These are phyloP conservation scores for Ceratobasidium sp. DNA, from an alignment of 1,284 basidiomycete species.

Conservation along the genomic window DNA sequence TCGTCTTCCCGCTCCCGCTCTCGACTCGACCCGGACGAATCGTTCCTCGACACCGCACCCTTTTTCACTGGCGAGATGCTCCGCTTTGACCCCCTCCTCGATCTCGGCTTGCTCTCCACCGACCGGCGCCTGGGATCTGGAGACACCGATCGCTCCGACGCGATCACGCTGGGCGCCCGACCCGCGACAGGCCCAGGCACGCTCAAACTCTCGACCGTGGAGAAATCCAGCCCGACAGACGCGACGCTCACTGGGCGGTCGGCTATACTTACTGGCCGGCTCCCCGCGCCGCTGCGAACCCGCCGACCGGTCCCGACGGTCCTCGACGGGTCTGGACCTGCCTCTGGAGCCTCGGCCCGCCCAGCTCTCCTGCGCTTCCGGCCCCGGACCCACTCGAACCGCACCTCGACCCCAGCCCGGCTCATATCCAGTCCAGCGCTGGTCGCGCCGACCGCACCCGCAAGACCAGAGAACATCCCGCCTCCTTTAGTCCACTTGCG, in stretches of 20 bases:
- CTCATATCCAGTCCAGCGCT: constrained; percentile 47
- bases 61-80: background rate
- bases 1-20: constrained; percentile 54
- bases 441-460: constrained; percentile 53
- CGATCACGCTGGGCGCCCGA: background rate
- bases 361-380: constrained; percentile 52
- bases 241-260: constrained; percentile 28
- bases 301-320: constrained; percentile 25
- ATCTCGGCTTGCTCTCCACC: background rate
- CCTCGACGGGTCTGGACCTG: background rate
- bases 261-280: constrained; percentile 5
- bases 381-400: constrained; percentile 78
- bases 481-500: constrained; percentile 75
- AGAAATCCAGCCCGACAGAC: background rate
- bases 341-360: constrained; percentile 11
- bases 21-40: constrained; percentile 25
- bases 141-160: constrained; percentile 8
- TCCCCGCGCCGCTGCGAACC: background rate
- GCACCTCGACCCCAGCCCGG: constrained; percentile 65
- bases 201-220: constrained; percentile 21
- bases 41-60: background rate
- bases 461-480: constrained; percentile 46
- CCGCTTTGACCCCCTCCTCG: background rate
- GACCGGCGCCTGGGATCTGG: background rate
- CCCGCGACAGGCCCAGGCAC: background rate